These are phyloP conservation scores for Fagopyrum homotropicum DNA, from an alignment of 148 eudicot species.

Conservation along the genomic window DNA sequence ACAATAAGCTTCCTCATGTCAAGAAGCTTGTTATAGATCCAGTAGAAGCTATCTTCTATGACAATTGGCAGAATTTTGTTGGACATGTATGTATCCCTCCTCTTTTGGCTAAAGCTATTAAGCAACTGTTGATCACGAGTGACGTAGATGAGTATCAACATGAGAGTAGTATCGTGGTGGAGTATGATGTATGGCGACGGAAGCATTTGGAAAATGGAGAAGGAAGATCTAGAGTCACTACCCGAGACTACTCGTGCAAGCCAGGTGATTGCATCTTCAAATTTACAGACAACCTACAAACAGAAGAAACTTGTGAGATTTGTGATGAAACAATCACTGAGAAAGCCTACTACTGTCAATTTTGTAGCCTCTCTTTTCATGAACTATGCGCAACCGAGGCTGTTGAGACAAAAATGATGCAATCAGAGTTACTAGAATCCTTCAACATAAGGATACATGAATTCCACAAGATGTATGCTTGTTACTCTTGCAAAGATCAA, in stretches of 20 bases:
- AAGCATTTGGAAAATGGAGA: not conserved
- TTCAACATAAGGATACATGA: not conserved
- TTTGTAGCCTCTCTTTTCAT: not conserved
- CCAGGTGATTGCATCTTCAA: not conserved
- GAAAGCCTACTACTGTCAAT: not conserved
- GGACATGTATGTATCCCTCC: not conserved
- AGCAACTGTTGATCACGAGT: not conserved
- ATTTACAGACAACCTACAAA: not conserved
- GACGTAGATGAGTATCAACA: not conserved
- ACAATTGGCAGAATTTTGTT: not conserved
- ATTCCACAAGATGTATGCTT: not conserved
- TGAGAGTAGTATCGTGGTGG: not conserved
- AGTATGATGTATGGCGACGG: not conserved
- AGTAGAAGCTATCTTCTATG: not conserved
- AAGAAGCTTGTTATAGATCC: not conserved
- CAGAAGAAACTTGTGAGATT: not conserved
- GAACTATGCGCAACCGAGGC: not conserved
- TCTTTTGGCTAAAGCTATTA: not conserved
- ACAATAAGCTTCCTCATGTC: not conserved
- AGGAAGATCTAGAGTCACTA: not conserved
- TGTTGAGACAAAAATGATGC: too few species aligned
- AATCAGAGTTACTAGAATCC: not conserved
- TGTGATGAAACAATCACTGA: not conserved
- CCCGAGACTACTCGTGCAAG: not conserved
- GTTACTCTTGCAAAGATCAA: not conserved